phyloP scores from a whole-genome alignment of 2,329 filamentous ascomycete genomes.

The Penicillium thymicola region DNA sequence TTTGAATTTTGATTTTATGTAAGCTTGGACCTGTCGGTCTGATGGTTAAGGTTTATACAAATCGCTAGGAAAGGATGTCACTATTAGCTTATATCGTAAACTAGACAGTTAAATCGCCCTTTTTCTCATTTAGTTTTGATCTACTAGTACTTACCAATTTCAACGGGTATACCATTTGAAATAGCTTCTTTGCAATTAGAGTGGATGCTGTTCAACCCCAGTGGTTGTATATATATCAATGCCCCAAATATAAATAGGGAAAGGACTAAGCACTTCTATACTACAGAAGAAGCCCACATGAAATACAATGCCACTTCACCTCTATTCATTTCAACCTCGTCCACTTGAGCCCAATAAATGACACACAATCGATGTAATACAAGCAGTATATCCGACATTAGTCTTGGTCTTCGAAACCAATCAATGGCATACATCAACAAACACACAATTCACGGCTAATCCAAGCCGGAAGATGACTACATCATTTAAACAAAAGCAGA shows the following conservation, averaged over 20 bases:
- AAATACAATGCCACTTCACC: neutral
- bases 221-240: neutral
- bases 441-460: neutral
- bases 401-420: neutral
- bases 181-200: neutral
- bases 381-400: neutral
- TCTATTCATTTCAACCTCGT: neutral
- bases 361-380: neutral
- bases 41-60: neutral
- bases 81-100: neutral
- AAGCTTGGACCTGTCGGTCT: neutral
- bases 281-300: neutral
- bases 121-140: neutral
- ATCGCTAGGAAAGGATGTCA: neutral
- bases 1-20: neutral
- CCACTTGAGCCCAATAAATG: neutral
- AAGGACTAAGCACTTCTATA: neutral
- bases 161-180: no score
- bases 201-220: neutral
- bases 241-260: no score
- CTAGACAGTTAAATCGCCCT: neutral
- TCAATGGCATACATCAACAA: neutral
- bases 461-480: neutral
- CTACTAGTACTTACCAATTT: no score
- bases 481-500: neutral